Conservation (phyloP, 2,329 filamentous ascomycete species). For the Aspergillus novofumigatus region DNA sequence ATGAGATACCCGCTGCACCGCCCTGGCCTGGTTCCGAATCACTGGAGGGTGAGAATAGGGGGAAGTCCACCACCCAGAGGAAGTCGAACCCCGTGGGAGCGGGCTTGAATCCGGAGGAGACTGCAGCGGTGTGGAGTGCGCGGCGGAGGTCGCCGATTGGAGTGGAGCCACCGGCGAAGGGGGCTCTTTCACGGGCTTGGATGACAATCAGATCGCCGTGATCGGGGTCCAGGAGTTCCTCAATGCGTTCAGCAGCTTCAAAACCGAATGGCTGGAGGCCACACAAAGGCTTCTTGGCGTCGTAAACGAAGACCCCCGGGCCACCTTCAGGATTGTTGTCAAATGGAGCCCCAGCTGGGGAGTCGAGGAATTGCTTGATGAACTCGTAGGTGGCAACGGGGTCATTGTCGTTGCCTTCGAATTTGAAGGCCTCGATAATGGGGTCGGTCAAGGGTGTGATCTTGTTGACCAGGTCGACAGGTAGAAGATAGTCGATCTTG, state of each 20-base stretch:
- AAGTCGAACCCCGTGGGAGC: conserved; percentile 58
- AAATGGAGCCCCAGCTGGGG: conserved; percentile 55
- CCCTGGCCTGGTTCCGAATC: conserved; percentile 73
- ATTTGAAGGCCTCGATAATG: conserved; percentile 68
- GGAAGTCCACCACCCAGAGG: conserved; percentile 86
- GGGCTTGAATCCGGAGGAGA: conserved; percentile 57
- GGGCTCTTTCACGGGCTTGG: conserved; percentile 67
- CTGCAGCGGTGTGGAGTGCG: conserved; percentile 64
- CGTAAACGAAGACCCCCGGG: conserved; percentile 73
- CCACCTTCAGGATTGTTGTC: conserved; percentile 69
- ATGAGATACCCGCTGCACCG: conserved; percentile 71
- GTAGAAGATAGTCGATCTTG: conserved; percentile 60
- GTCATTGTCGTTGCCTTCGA: conserved; percentile 48
- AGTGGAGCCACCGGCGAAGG: conserved; percentile 69
- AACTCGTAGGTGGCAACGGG: conserved; percentile 57
- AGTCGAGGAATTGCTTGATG: conserved; percentile 66
- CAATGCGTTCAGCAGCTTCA: conserved; percentile 59
- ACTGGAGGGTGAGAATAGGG: conserved; percentile 74
- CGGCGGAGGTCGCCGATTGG: conserved; percentile 67
- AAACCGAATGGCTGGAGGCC: conserved; percentile 77
- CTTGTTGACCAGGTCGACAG: conserved; percentile 65
- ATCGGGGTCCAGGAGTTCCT: conserved; percentile 51
- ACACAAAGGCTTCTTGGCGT: conserved; percentile 67
- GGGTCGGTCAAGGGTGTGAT: conserved; percentile 67
- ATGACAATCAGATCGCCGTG: conserved; percentile 77